Conservation (phyloP, 345 rosid genomes). For the Noccaea caerulescens region DNA sequence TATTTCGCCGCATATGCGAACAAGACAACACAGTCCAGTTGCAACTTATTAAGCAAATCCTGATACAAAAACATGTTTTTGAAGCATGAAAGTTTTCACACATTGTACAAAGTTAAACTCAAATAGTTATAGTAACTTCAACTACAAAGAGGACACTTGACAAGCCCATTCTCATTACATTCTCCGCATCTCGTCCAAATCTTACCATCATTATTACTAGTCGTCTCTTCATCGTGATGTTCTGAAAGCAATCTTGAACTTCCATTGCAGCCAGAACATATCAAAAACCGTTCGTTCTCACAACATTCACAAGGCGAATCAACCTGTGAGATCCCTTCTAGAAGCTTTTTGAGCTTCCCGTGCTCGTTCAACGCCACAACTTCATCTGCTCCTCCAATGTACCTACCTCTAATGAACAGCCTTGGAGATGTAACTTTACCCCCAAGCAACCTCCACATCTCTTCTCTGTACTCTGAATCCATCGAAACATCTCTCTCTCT, state of each 20-base stretch:
- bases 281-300: slow-evolving; percentile 59
- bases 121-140: slow-evolving; percentile 8
- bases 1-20: neutral
- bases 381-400: slow-evolving; percentile 88
- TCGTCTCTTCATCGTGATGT: slow-evolving; percentile 31
- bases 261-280: slow-evolving; percentile 77
- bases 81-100: neutral
- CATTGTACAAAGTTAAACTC: slow-evolving; percentile 19
- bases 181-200: slow-evolving; percentile 55
- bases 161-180: slow-evolving; percentile 88
- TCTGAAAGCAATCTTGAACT: slow-evolving; percentile 55
- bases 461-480: slow-evolving; percentile 75
- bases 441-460: slow-evolving; percentile 66
- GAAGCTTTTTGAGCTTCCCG: slow-evolving; percentile 76
- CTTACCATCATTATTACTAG: slow-evolving; percentile 34
- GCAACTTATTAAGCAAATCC: slow-evolving; percentile 1
- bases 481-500: slow-evolving; percentile 81
- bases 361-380: slow-evolving; percentile 71
- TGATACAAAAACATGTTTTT: neutral
- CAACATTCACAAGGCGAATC: slow-evolving; percentile 57
- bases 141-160: slow-evolving; percentile 64
- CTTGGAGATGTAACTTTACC: slow-evolving; percentile 68
- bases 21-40: neutral
- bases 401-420: slow-evolving; percentile 77
- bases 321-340: slow-evolving; percentile 43